Evolutionary conservation across 345 rosid genomes (phyloP).

Genomic region (Dovyalis caffra): DNA sequence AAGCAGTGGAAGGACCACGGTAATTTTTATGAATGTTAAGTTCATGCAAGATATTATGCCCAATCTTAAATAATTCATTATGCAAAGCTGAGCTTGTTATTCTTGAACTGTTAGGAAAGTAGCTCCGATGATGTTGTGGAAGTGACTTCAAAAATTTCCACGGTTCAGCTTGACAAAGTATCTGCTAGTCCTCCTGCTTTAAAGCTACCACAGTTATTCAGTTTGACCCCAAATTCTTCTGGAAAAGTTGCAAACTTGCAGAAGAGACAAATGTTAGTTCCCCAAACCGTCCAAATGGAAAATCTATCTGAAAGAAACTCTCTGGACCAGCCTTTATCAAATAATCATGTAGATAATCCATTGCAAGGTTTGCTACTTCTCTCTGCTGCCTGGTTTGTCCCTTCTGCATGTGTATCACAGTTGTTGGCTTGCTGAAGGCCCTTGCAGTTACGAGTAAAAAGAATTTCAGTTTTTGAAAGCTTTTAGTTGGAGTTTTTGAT

Average conservation of each 20-base stretch:
- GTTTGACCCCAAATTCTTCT: conserved; percentile 86
- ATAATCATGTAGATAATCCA: conserved; percentile 45
- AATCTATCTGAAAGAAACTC: conserved; percentile 55
- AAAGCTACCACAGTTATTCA: conserved; percentile 91
- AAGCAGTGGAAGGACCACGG: conserved; percentile 70
- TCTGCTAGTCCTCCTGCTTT: conserved; percentile 70
- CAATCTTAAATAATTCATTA: background rate
- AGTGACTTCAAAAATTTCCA: conserved; percentile 65
- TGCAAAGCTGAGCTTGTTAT: conserved; percentile 1
- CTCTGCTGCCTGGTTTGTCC: background rate
- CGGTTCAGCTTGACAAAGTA: conserved; percentile 73
- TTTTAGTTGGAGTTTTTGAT: conserved; percentile 18
- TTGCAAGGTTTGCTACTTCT: conserved; percentile 56
- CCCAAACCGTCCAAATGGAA: conserved; percentile 63
- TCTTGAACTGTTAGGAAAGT: conserved; percentile 55
- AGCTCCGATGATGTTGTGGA: conserved; percentile 67
- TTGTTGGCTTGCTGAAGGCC: background rate
- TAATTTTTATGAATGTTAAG: conserved; percentile 29
- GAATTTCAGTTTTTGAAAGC: conserved; percentile 5
- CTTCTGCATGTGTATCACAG: background rate
- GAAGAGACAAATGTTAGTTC: conserved; percentile 55
- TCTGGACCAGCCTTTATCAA: conserved; percentile 49
- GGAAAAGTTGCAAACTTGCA: conserved; percentile 76
- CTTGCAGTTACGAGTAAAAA: conserved; percentile 2
- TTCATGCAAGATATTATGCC: conserved; percentile 11